Base-by-base conservation (phyloP, 2,329 filamentous ascomycete genomes). In the Venturia pyrina region DNA sequence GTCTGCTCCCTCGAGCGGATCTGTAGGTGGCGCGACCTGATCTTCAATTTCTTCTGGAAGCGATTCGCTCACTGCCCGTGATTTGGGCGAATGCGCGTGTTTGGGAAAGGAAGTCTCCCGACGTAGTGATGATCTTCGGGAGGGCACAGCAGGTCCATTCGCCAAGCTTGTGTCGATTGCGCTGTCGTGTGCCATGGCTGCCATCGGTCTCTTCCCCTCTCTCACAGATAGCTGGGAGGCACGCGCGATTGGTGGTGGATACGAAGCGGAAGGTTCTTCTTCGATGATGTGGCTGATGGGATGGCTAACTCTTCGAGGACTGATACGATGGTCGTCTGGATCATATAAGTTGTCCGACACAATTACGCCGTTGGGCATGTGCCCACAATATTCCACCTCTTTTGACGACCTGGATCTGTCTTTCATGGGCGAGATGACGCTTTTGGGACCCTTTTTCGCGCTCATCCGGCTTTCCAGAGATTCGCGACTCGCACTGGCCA, bases 391-490 rank as follows among this genome's bases (percentile, higher is more conserved):
- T 21, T 48, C 21, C 32, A 11, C 24, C n/a, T 65, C 43, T n/a
- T 59, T 53, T 15, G 53, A 40, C 43, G 62, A 15, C 41, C 62
- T 34, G 46, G 53, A n/a, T 7, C 34, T 50, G 15, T 64, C 62
- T 28, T 46, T 43, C 50, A 28, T 65, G 50, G 48, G 48, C 34
- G 32, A 57, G 53, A 41, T 62, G 43, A 48, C 28, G 34, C 64
- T 62, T 34, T 43, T 44, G 28, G 46, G 37, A 34, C 37, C 32
- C 57, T 66, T 66, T 48, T 66, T 75, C 41, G 68, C 67, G 67
- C 75, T 76, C 62, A 73, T 67, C 69, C 74, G 74, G 69, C 73
- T 76, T 65, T 75, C 74, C 13, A 68, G 68, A 3, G 75, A 77
- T 17, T 73, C 73, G 41, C 75, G 67, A 65, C 75, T 78, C 61